A percentile compares a stretch with the other conserved stretches of the same genome.
These are phyloP conservation scores for Dendrobium catenatum DNA, from an alignment of 106 monocot genomes.

Conservation along the genomic window DNA sequence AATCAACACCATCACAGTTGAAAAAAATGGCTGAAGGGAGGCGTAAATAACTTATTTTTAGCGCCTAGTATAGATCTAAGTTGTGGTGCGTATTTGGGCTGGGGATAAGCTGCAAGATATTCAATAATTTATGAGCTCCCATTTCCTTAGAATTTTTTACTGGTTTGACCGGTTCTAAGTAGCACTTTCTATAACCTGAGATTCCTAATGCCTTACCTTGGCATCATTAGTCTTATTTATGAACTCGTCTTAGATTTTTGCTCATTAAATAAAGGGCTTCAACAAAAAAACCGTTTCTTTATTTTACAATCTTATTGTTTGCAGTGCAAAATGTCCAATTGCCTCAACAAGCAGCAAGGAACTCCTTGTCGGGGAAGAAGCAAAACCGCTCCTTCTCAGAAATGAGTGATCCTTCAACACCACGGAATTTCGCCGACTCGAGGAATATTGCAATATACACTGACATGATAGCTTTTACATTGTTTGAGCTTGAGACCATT, in stretches of 20 bases:
- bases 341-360: conserved; percentile 42
- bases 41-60: background rate
- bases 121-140: background rate
- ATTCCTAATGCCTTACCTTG: background rate
- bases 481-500: conserved; percentile 93
- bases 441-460: conserved; percentile 85
- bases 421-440: conserved; percentile 61
- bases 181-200: background rate
- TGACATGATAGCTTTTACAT: conserved; percentile 75
- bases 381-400: conserved; percentile 64
- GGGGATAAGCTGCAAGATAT: background rate
- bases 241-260: conserved; percentile 2
- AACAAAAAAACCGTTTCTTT: conserved; percentile 4
- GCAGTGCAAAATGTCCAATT: conserved; percentile 74
- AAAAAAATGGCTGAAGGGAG: background rate
- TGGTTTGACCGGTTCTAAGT: background rate
- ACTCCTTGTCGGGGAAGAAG: conserved; percentile 49
- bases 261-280: background rate
- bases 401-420: conserved; percentile 52
- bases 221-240: background rate
- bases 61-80: background rate
- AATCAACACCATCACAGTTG: background rate
- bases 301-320: conserved; percentile 5
- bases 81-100: background rate
- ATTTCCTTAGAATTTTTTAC: background rate